Evolutionary conservation across 2,329 filamentous ascomycete genomes (phyloP).

Genomic region (Aspergillus uvarum): DNA sequence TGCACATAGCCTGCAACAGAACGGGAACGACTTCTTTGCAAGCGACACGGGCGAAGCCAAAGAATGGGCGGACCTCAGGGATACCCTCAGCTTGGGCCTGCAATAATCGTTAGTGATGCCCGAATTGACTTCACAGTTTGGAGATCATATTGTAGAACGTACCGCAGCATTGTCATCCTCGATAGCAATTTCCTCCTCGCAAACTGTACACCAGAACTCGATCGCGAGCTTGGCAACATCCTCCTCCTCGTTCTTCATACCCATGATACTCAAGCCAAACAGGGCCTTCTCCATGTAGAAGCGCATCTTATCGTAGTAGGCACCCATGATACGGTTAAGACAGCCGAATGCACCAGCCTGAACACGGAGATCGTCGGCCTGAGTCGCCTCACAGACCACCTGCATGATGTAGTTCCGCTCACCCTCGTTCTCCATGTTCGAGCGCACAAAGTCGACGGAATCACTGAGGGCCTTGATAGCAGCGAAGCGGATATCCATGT

Average conservation of each 20-base stretch:
- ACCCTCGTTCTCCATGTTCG: slow-evolving; percentile 98
- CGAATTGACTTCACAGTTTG: neutral
- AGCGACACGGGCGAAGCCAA: slow-evolving; percentile 92
- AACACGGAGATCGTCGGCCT: slow-evolving; percentile 85
- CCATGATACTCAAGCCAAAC: slow-evolving; percentile 93
- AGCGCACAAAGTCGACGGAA: slow-evolving; percentile 94
- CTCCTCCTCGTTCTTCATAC: slow-evolving; percentile 97
- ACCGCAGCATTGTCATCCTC: slow-evolving; percentile 92
- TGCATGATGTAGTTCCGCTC: slow-evolving; percentile 99
- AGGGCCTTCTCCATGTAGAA: slow-evolving; percentile 99
- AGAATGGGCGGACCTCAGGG: slow-evolving; percentile 84
- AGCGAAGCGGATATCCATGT: slow-evolving; percentile 83
- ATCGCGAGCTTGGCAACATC: slow-evolving; percentile 97
- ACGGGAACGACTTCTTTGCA: slow-evolving; percentile 93
- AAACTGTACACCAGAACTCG: slow-evolving; percentile 99
- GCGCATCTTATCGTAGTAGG: slow-evolving; percentile 99
- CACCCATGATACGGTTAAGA: slow-evolving; percentile 95
- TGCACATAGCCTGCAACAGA: slow-evolving; percentile 81
- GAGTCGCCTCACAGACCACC: slow-evolving; percentile 97
- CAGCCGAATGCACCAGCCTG: slow-evolving; percentile 96
- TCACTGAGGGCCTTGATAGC: slow-evolving; percentile 93
- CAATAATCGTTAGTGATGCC: slow-evolving; percentile 25
- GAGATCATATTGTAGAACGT: slow-evolving; percentile 27
- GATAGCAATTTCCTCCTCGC: slow-evolving; percentile 96
- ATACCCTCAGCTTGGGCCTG: slow-evolving; percentile 67